Base-by-base conservation (phyloP, 2,329 filamentous ascomycete genomes). In the Pseudogymnoascus sp. region DNA sequence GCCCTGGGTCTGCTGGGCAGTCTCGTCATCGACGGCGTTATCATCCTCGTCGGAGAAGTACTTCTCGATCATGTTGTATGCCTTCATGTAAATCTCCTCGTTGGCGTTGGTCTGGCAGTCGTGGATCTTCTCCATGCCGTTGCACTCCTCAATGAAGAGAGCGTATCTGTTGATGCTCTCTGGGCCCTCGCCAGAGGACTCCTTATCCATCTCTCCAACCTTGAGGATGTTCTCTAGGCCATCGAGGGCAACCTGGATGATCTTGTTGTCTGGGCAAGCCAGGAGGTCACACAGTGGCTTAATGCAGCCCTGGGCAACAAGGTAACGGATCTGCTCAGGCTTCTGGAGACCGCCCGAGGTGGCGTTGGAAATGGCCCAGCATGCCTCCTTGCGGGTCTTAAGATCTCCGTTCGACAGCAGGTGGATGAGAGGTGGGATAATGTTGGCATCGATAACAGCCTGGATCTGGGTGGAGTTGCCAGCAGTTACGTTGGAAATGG, bases 1-100 rank as follows among this genome's bases (percentile, higher is more conserved):
- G 52, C 88, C 85, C 25, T 60, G 58, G 25, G 80, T 75, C 73
- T 91, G 88, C 65, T 90, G 85, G 76, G 91, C 84, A 45, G 79
- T 80, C 71, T 95, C 91, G 66, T 92, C 90, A 71, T 92, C 92
- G 66, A 77, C 81, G 55, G 78, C 85, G 66, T 83, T 84, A 74
- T 96, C 94, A 62, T 97, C 94, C 69, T 99, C 94, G 72, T 99
- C 94, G 0, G 92, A 97, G 81, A 99, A 99, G 84, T 99, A 99
- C 82, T 97, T 97, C 84, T 99, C 94, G 69, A 99, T 99, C 78
- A 99, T 99, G 84, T 96, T 97, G 84, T 97, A 99, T 0, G 94
- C 94, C 86, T 99, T 99, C 93, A 99, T 97, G 84, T 99, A 99
- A 71, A 99, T 99, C 79, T 99, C 94, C 80, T 99, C 94, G 79